Base-by-base conservation (phyloP, 495 filamentous ascomycete genomes). In the Schizothecium vesticola region DNA sequence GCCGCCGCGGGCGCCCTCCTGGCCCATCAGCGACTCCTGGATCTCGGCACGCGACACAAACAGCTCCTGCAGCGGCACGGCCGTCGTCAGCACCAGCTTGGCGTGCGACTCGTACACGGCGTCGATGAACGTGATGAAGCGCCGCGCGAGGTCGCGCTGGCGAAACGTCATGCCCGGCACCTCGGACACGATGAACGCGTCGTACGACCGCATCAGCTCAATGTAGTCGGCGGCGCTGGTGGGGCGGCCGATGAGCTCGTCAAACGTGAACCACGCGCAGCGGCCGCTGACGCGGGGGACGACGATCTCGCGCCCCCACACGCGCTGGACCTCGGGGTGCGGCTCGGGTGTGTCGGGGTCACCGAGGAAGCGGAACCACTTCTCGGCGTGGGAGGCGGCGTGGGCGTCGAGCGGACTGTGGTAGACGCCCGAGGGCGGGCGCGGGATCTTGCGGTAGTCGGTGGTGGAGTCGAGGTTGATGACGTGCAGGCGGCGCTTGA, bases 61-160 rank as follows among this genome's bases (percentile, higher is more conserved):
- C 56, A 99, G 86, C 74, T 95, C 88, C 26, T 86, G 85, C 0
- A 98, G 81, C 0, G 95, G 92, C 5, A 93, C 91, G 26, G 89
- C 92, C 58, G 90, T 92, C 0, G 95, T 99, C 13, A 99, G 86
- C 22, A 97, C 95, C 3, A 99, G 85, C 79, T 97, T 97, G n/a
- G 93, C 94, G 80, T 91, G 84, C 68, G 78, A 83, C 76, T 84
- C 95, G 80, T 99, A 99, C 31, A 95, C 89, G 11, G 95, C 94
- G 77, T 99, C 95, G 63, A 99, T 90, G 72, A 99, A 97, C 0
- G 95, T 99, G 71, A 99, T 98, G 77, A 99, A 98, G 22, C 95
- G 82, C 58, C 95, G 81, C 1, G 96, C 95, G 13, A 96, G 84
- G 82, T 99, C 95, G n/a, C 95, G 87, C 74, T 91, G 85, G 29